These are phyloP conservation scores for Metroxylon sagu DNA, from an alignment of 176 grass and related monocot genomes.

Conservation along the genomic window DNA sequence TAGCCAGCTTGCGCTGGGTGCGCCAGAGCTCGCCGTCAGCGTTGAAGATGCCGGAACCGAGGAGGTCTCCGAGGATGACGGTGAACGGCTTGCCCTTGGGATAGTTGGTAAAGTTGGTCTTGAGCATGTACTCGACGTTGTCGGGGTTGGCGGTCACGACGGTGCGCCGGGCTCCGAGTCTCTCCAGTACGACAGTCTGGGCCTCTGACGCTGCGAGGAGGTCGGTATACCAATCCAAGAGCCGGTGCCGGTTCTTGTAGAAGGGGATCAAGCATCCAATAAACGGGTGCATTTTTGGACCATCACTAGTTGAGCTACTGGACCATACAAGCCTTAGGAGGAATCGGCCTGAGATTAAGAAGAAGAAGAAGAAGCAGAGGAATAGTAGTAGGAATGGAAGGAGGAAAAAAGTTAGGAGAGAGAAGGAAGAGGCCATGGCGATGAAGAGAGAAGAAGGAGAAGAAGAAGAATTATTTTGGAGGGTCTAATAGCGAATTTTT, in stretches of 20 bases:
- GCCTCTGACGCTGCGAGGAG: conserved; percentile 53
- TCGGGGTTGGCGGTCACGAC: conserved; percentile 69
- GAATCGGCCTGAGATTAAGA: no score
- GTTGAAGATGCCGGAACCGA: conserved; percentile 90
- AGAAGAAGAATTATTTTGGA: conserved; percentile 5
- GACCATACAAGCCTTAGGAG: no score
- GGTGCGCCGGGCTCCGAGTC: conserved; percentile 54
- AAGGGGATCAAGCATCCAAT: conserved; percentile 67
- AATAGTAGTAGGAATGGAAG: neutral
- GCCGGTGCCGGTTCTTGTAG: conserved; percentile 52
- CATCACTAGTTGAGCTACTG: neutral
- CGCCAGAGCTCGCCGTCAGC: conserved; percentile 73
- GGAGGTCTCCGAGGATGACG: conserved; percentile 79
- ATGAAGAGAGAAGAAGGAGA: conserved; percentile 3
- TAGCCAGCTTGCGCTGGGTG: conserved; percentile 75
- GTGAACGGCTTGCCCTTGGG: conserved; percentile 86
- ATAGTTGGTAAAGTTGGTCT: conserved; percentile 66
- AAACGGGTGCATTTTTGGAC: conserved; percentile 43
- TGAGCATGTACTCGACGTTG: conserved; percentile 82
- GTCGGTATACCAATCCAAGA: conserved; percentile 78
- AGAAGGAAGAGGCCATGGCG: neutral
- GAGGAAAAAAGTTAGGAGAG: conserved; percentile 10
- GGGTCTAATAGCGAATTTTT: no score
- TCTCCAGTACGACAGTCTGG: conserved; percentile 62
- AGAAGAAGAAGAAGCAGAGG: conserved; percentile 7